phyloP scores from a whole-genome alignment of 768 basidiomycete species.

The Tricholoma furcatifolium region DNA sequence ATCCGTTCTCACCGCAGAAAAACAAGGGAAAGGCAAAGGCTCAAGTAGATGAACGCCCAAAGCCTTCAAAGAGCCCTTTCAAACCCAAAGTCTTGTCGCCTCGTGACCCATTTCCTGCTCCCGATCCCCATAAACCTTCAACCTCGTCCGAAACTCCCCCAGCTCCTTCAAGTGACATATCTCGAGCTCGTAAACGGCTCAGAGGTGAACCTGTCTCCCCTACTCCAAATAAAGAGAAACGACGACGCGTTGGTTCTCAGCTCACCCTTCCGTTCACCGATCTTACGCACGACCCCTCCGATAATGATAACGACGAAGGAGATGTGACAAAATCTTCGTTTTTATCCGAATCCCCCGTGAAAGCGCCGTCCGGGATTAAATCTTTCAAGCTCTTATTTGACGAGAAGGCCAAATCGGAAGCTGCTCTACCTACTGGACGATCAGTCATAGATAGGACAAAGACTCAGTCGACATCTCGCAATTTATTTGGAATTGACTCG shows the following conservation, averaged over 20 bases:
- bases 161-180: constrained; percentile 44
- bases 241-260: constrained; percentile 52
- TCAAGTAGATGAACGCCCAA: constrained; percentile 25
- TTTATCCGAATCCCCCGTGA: constrained; percentile 72
- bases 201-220: constrained; percentile 84
- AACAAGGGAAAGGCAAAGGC: constrained; percentile 48
- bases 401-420: constrained; percentile 25
- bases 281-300: constrained; percentile 26
- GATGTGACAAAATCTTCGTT: constrained; percentile 45
- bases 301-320: constrained; percentile 36
- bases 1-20: constrained; percentile 81
- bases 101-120: constrained; percentile 36
- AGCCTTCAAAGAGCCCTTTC: constrained; percentile 47
- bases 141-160: constrained; percentile 22
- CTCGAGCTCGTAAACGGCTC: constrained; percentile 75
- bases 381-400: constrained; percentile 71
- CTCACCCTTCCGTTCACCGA: constrained; percentile 36
- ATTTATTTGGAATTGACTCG: constrained; percentile 14
- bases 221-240: constrained; percentile 76
- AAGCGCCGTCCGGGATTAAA: constrained; percentile 53
- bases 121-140: constrained; percentile 21
- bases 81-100: constrained; percentile 39
- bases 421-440: constrained; percentile 7
- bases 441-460: constrained; percentile 10
- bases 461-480: constrained; percentile 6